A percentile compares a stretch with the other conserved stretches of the same genome.
These are phyloP conservation scores for Bacidia gigantensis DNA, from an alignment of 495 filamentous ascomycete species.

Conservation along the genomic window DNA sequence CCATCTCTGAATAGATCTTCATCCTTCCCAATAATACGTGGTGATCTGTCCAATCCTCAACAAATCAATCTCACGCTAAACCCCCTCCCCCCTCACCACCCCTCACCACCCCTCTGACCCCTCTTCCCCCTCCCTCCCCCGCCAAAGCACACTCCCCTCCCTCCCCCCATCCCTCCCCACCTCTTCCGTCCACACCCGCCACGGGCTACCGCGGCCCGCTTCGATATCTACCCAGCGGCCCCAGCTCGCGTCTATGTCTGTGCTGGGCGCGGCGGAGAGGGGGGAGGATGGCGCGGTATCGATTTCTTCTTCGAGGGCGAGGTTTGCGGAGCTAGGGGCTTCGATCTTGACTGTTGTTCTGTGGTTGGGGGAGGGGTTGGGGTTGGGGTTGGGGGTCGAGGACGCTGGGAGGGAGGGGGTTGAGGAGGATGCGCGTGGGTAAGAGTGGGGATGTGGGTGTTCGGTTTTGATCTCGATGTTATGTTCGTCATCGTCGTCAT, in stretches of 20 bases:
- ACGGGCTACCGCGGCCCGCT: slow-evolving; percentile 14
- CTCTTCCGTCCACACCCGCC: slow-evolving; percentile 29
- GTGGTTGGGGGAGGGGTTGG: not conserved
- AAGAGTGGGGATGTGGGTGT: too few species aligned
- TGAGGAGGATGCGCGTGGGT: too few species aligned
- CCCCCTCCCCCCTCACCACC: slow-evolving; percentile 61
- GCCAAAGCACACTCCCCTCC: slow-evolving; percentile 49
- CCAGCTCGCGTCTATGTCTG: slow-evolving; percentile 75
- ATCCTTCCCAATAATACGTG: too few species aligned
- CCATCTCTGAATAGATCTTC: too few species aligned
- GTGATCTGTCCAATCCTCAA: slow-evolving; percentile 70
- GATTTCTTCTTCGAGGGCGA: slow-evolving; percentile 19
- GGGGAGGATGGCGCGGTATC: slow-evolving; percentile 64
- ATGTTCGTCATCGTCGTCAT: not conserved
- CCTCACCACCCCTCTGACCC: slow-evolving; percentile 56
- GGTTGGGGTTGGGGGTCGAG: too few species aligned
- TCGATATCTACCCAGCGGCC: slow-evolving; percentile 48
- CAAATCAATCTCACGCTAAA: slow-evolving; percentile 67
- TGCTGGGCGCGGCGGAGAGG: slow-evolving; percentile 74
- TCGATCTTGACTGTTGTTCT: not conserved
- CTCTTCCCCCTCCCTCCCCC: slow-evolving; percentile 42
- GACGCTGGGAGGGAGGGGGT: too few species aligned
- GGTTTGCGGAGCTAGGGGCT: slow-evolving; percentile 4
- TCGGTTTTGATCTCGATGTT: too few species aligned
- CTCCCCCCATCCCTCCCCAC: slow-evolving; percentile 46